These are phyloP conservation scores for Cladosporium sphaerospermum DNA, from an alignment of 2,329 filamentous ascomycete species.

Conservation along the genomic window DNA sequence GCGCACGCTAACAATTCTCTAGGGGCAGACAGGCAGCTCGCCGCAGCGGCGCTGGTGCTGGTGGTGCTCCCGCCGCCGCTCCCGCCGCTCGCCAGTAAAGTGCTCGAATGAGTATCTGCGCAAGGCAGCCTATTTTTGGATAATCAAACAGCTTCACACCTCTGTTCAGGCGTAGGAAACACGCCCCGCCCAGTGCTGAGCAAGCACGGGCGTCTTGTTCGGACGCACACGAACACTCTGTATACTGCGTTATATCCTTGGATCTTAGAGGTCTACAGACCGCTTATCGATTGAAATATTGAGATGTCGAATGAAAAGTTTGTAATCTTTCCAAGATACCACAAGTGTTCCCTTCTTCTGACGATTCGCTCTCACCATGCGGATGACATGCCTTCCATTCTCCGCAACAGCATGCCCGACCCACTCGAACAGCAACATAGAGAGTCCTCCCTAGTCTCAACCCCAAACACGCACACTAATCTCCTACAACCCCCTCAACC, in stretches of 20 bases:
- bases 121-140: too few species aligned
- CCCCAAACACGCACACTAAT: too few species aligned
- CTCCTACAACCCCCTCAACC: not conserved
- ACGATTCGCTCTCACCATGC: too few species aligned
- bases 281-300: conserved; percentile 2
- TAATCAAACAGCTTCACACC: too few species aligned
- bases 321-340: not conserved
- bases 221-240: not conserved
- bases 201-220: too few species aligned
- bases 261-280: not conserved
- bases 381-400: too few species aligned
- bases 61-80: conserved; percentile 4
- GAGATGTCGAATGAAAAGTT: conserved; percentile 6
- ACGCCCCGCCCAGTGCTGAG: too few species aligned
- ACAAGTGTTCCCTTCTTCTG: too few species aligned
- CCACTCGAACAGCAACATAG: too few species aligned
- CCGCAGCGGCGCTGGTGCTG: not conserved
- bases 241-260: conserved; percentile 3
- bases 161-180: too few species aligned
- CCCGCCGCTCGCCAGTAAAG: not conserved
- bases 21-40: conserved; percentile 10
- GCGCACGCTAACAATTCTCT: conserved; percentile 3
- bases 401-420: too few species aligned
- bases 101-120: not conserved
- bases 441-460: too few species aligned